phyloP scores from a whole-genome alignment of 257 asterid species.

The Salvia miltiorrhiza region DNA sequence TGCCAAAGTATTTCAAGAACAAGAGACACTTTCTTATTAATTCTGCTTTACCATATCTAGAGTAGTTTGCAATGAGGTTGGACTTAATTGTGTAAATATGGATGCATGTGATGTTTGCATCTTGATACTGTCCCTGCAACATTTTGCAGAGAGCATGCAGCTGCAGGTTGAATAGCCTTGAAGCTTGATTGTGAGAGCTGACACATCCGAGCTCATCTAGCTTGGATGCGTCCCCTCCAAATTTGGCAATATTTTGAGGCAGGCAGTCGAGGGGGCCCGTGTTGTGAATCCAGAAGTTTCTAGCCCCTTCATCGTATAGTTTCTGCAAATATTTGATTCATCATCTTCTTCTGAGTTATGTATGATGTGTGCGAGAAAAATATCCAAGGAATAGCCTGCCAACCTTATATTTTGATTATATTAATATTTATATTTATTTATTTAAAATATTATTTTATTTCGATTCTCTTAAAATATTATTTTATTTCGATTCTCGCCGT shows the following conservation, averaged over 20 bases:
- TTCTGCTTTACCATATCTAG: constrained; percentile 69
- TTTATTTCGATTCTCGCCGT: too few relatives aligned
- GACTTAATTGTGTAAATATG: constrained; percentile 80
- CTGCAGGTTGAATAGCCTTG: constrained; percentile 77
- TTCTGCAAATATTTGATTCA: constrained; percentile 36
- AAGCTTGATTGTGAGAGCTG: constrained; percentile 77
- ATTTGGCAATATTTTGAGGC: constrained; percentile 74
- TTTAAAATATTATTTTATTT: too few relatives aligned
- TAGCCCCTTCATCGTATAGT: constrained; percentile 73
- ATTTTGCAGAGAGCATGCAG: constrained; percentile 67
- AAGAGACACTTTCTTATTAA: background rate
- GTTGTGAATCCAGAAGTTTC: constrained; percentile 89
- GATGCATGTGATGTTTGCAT: constrained; percentile 55
- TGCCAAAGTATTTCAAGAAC: too few relatives aligned
- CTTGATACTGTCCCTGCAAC: constrained; percentile 69
- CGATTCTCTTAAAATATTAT: too few relatives aligned
- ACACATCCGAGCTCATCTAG: constrained; percentile 96
- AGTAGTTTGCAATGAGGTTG: too few relatives aligned
- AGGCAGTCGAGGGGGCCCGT: constrained; percentile 96
- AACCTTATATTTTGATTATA: too few relatives aligned
- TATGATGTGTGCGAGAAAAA: background rate
- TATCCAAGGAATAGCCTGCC: background rate
- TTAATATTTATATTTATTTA: too few relatives aligned
- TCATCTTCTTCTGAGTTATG: background rate
- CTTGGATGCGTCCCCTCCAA: constrained; percentile 74